Base-by-base conservation (phyloP, 352 stramenopile genomes). In the Pythium rhizo-oryzae region DNA sequence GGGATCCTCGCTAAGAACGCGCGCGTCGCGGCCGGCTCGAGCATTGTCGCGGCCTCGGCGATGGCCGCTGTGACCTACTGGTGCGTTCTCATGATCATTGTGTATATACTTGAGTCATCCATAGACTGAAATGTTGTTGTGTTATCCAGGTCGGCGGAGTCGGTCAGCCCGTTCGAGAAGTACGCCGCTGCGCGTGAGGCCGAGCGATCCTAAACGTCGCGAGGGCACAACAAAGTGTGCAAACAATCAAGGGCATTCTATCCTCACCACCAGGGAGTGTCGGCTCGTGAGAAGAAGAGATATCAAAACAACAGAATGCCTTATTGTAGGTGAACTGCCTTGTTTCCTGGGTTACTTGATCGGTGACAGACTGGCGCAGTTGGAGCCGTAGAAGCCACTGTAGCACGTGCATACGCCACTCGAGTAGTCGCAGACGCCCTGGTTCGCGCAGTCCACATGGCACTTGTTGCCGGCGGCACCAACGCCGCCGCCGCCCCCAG, bases 1-100 rank as follows among this genome's bases (percentile, higher is more conserved):
- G 88, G 76, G 23, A 81, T 96, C 15, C 60, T 93, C 55, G 87
- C 85, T 74, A 84, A 90, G 75, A 96, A 88, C 76, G 79, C 85
- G 47, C 86, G 86, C 51, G 67, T 92, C 24, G 83, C 69, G 52
- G 75, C 69, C n/a, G 82, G 61, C 19, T 74, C 85, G 8, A 79
- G 84, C 56, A 51, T 91, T 61, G 70, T 75, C 44, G 65, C 76
- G 49, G 83, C 69, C 47, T 64, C 55, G 9, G 75, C 69, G 25
- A 90, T 92, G 80, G 69, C 72, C 11, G 82, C 83, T 25, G 65
- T 78, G 0, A 76, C 81, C n/a, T 94, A 71, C 81, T 94, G 86
- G 86, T 94, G 70, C 61, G 83, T 33, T 58, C 35, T 18, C 6
- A 46, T 8, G 18, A 33, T 41, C 44, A 18, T 39, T 33, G n/a